A percentile compares a stretch with the other conserved stretches of the same genome.
Evolutionary conservation across 805 yeast species (phyloP).

Genomic region (Wickerhamiella azymoides): DNA sequence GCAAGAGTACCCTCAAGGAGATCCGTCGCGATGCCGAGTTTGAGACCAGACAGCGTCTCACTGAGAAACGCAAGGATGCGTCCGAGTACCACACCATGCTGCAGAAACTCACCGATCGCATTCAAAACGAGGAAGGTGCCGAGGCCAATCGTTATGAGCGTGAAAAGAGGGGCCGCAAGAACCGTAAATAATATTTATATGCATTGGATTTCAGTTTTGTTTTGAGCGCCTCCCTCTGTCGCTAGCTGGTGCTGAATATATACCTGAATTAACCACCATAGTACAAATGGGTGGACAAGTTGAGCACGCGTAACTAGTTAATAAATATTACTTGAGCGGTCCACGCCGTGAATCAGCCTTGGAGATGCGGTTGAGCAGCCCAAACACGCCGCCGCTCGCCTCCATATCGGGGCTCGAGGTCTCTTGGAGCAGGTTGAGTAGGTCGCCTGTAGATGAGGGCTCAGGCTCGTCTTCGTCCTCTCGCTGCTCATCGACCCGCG

Average conservation of each 20-base stretch:
- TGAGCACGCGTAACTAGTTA: too few relatives aligned
- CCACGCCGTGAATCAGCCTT: slow-evolving; percentile 24
- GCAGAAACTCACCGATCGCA: slow-evolving; percentile 72
- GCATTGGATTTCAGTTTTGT: neutral
- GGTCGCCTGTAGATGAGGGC: slow-evolving; percentile 2
- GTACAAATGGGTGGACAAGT: too few relatives aligned
- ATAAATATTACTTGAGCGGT: neutral
- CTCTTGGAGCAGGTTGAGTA: slow-evolving; percentile 7
- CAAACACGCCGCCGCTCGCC: slow-evolving; percentile 44
- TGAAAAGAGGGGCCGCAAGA: slow-evolving; percentile 29
- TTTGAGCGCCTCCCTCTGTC: too few relatives aligned
- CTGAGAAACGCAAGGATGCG: slow-evolving; percentile 60
- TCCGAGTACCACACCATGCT: slow-evolving; percentile 78
- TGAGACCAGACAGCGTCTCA: slow-evolving; percentile 71
- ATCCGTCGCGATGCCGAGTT: slow-evolving; percentile 79
- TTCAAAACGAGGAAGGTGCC: slow-evolving; percentile 88
- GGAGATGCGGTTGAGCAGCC: slow-evolving; percentile 69
- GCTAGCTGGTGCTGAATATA: too few relatives aligned
- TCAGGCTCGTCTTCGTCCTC: neutral
- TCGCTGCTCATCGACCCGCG: slow-evolving; percentile 13
- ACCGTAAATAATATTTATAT: neutral
- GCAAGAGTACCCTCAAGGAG: slow-evolving; percentile 76
- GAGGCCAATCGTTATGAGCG: slow-evolving; percentile 86
- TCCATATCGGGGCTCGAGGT: slow-evolving; percentile 1
- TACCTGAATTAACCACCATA: too few relatives aligned